phyloP scores from a whole-genome alignment of 2,329 filamentous ascomycete genomes.

The Colletotrichum incanum region DNA sequence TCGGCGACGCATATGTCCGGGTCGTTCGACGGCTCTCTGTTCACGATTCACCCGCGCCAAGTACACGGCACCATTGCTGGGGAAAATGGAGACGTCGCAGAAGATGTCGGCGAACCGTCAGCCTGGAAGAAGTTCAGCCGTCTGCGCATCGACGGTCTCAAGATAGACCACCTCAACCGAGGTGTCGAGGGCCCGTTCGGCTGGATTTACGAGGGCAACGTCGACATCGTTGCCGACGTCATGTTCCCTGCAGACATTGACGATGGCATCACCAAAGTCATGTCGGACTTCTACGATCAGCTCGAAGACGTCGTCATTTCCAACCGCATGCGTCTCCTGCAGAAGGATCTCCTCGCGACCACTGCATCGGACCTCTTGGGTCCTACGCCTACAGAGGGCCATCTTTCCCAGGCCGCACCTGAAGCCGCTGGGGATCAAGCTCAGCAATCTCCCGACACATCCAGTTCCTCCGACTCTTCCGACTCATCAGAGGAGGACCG shows the following conservation, averaged over 20 bases:
- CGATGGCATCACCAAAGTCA: conserved; percentile 91
- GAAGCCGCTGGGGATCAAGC: not conserved
- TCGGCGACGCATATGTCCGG: conserved; percentile 97
- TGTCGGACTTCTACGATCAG: conserved; percentile 97
- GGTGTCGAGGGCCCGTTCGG: conserved; percentile 95
- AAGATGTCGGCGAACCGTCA: conserved; percentile 75
- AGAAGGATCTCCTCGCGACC: conserved; percentile 56
- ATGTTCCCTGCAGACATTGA: conserved; percentile 93
- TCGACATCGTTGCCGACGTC: conserved; percentile 96
- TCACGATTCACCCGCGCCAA: conserved; percentile 96
- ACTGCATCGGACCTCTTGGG: conserved; percentile 47
- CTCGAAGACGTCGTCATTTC: conserved; percentile 92
- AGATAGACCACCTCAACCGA: conserved; percentile 95
- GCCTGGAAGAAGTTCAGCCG: conserved; percentile 97
- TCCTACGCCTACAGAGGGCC: conserved; percentile 51
- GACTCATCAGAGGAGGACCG: conserved; percentile 68
- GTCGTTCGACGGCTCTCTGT: conserved; percentile 94
- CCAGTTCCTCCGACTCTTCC: conserved; percentile 20
- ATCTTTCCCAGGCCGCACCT: conserved; percentile 50
- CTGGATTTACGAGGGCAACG: conserved; percentile 97
- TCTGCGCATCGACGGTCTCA: conserved; percentile 91
- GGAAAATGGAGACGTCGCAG: conserved; percentile 68
- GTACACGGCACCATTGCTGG: conserved; percentile 83
- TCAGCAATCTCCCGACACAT: not conserved
- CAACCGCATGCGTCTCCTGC: conserved; percentile 77